Conservation (phyloP, 2,329 filamentous ascomycete genomes). For the Epichloe typhina region DNA sequence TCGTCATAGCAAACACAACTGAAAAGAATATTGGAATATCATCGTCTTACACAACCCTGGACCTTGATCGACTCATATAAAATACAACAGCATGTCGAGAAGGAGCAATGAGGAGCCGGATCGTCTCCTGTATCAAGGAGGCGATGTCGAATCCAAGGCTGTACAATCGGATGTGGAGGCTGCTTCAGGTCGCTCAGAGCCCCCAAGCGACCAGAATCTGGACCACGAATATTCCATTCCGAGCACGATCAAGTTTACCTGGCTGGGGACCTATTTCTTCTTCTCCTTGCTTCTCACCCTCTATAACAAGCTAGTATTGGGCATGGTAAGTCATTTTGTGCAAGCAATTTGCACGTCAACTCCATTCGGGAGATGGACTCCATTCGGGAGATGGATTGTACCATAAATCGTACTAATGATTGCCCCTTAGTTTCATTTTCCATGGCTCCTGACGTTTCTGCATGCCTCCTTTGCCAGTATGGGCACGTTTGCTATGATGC, state of each 20-base stretch:
- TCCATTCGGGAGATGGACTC: neutral
- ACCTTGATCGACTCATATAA: neutral
- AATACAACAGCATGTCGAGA: constrained; percentile 18
- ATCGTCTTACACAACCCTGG: neutral
- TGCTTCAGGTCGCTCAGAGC: constrained; percentile 15
- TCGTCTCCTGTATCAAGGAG: constrained; percentile 18
- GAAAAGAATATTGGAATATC: neutral
- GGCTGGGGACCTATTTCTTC: constrained; percentile 39
- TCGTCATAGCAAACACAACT: neutral
- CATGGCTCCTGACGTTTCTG: constrained; percentile 46
- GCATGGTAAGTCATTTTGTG: constrained; percentile 25
- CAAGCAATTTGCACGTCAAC: neutral
- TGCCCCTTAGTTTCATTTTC: constrained; percentile 36
- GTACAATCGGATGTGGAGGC: constrained; percentile 20
- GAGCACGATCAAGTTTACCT: constrained; percentile 33
- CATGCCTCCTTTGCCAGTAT: constrained; percentile 43
- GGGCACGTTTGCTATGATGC: constrained; percentile 41
- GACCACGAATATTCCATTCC: constrained; percentile 32
- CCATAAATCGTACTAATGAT: neutral
- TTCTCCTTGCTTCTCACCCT: constrained; percentile 36
- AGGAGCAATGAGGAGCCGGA: constrained; percentile 19
- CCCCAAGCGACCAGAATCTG: constrained; percentile 21
- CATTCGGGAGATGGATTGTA: neutral
- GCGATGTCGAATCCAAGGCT: constrained; percentile 17
- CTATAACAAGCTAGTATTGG: constrained; percentile 46